Evolutionary conservation across 257 asterid genomes (phyloP).

Genomic region (Agastache rugosa): DNA sequence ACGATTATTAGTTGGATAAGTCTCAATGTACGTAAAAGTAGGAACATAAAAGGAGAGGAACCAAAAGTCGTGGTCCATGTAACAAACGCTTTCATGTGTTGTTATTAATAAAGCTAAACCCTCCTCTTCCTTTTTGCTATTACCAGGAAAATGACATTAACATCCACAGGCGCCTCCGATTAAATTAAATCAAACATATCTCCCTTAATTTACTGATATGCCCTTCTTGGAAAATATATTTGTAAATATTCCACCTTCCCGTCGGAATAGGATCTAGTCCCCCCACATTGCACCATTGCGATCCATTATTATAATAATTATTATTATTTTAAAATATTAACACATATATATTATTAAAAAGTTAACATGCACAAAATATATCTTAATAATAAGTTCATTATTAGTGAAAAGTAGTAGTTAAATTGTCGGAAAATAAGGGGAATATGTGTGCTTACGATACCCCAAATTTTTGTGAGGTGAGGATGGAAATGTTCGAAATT

Average conservation of each 20-base stretch:
- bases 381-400: not conserved
- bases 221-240: not conserved
- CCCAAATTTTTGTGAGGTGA: slow-evolving; percentile 11
- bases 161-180: not conserved
- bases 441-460: not conserved
- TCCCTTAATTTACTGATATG: not conserved
- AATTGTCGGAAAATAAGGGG: slow-evolving; percentile 17
- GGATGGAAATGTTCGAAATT: not conserved
- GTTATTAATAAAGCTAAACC: not conserved
- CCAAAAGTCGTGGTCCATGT: slow-evolving; percentile 13
- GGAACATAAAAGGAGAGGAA: not conserved
- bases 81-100: slow-evolving; percentile 24
- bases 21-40: slow-evolving; percentile 27
- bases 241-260: not conserved
- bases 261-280: not conserved
- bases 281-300: not conserved
- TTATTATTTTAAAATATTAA: not conserved
- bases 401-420: not conserved
- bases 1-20: slow-evolving; percentile 14
- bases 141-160: too few relatives aligned
- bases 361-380: not conserved
- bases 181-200: not conserved
- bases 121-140: not conserved
- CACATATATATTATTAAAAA: not conserved
- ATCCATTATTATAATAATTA: not conserved